These are phyloP conservation scores for Cercospora zeina DNA, from an alignment of 2,329 filamentous ascomycete genomes.

Conservation along the genomic window DNA sequence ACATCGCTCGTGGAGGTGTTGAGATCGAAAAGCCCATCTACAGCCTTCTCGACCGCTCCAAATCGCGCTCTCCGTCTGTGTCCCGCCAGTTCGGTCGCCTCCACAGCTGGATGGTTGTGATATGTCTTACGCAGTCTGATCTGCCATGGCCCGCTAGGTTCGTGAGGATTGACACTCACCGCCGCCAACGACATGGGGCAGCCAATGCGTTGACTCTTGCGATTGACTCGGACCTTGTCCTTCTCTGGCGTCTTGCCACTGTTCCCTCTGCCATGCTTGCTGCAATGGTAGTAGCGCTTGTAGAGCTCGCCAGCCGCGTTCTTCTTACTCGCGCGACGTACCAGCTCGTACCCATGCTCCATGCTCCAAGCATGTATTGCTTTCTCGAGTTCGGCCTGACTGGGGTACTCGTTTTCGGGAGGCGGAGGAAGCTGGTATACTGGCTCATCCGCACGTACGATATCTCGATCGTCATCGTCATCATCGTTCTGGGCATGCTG, in stretches of 20 bases:
- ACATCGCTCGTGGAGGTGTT: slow-evolving; percentile 38
- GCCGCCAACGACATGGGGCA: slow-evolving; percentile 41
- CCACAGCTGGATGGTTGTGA: slow-evolving; percentile 39
- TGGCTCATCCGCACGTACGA: slow-evolving; percentile 31
- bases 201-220: slow-evolving; percentile 36
- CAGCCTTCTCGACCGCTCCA: slow-evolving; percentile 37
- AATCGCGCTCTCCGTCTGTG: slow-evolving; percentile 37
- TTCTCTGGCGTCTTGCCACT: slow-evolving; percentile 32
- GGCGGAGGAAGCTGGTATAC: slow-evolving; percentile 39
- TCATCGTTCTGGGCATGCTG: slow-evolving; percentile 27
- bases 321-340: slow-evolving; percentile 39
- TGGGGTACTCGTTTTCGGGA: slow-evolving; percentile 36
- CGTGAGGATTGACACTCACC: slow-evolving; percentile 36
- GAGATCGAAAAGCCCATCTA: slow-evolving; percentile 39
- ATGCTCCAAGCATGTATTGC: slow-evolving; percentile 39
- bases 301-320: slow-evolving; percentile 39
- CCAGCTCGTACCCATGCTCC: slow-evolving; percentile 41
- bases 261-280: slow-evolving; percentile 37
- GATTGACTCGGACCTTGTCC: slow-evolving; percentile 33
- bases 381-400: slow-evolving; percentile 36
- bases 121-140: slow-evolving; percentile 39
- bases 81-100: slow-evolving; percentile 35
- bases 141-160: slow-evolving; percentile 39
- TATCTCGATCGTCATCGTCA: slow-evolving; percentile 32
- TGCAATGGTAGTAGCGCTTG: slow-evolving; percentile 42